A percentile compares a stretch with the other conserved stretches of the same genome.
Evolutionary conservation across 176 grass and related monocot species (phyloP).

Genomic region (Ensete glaucum): DNA sequence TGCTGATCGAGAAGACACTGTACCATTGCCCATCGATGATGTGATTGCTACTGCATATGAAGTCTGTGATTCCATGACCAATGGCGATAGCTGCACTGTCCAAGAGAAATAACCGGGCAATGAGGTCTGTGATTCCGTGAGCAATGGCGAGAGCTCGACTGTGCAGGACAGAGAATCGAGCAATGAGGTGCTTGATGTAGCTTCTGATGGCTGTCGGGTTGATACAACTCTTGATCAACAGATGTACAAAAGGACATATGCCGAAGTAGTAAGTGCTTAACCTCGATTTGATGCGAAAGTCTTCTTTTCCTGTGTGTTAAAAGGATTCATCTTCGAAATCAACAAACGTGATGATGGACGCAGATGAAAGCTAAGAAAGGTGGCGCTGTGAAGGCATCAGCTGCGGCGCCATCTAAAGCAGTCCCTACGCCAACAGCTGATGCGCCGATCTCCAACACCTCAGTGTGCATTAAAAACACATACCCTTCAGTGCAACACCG

Average conservation of each 20-base stretch:
- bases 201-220: background rate
- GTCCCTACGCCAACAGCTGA: conserved; percentile 36
- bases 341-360: background rate
- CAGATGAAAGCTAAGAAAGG: conserved; percentile 85
- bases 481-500: conserved; percentile 50
- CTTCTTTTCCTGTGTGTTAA: background rate
- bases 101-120: too few species aligned
- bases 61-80: too few species aligned
- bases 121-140: too few species aligned
- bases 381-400: background rate
- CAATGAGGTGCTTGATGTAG: background rate
- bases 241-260: conserved; percentile 65
- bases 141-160: background rate
- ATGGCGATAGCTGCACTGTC: too few species aligned
- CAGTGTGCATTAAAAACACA: conserved; percentile 61
- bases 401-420: conserved; percentile 27
- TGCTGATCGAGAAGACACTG: too few species aligned
- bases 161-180: background rate
- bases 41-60: too few species aligned
- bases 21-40: too few species aligned
- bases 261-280: conserved; percentile 63
- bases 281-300: background rate
- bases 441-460: conserved; percentile 31
- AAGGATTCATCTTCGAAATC: too few species aligned
- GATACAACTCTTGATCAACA: conserved; percentile 22